These are phyloP conservation scores for Pyrrhoderma lamaoense DNA, from an alignment of 1,284 basidiomycete genomes.

Conservation along the genomic window DNA sequence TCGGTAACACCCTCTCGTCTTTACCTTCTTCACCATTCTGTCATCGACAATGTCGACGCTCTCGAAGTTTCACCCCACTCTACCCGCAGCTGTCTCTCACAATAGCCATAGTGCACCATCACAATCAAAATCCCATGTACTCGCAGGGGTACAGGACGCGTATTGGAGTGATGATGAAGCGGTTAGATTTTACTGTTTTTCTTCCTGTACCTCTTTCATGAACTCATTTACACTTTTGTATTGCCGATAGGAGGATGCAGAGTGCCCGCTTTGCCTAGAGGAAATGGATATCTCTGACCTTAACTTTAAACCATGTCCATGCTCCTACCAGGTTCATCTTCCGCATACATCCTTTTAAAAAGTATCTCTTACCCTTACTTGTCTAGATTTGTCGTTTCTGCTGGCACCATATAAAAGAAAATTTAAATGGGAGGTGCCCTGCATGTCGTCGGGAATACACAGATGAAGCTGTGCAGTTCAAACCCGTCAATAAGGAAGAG, in stretches of 20 bases:
- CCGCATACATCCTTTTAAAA: slow-evolving; percentile 19
- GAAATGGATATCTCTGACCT: slow-evolving; percentile 99
- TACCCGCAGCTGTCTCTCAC: slow-evolving; percentile 66
- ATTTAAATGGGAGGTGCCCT: slow-evolving; percentile 94
- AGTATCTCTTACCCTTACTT: slow-evolving; percentile 1
- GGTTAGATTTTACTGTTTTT: slow-evolving; percentile 32
- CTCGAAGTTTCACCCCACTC: slow-evolving; percentile 42
- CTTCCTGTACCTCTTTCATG: slow-evolving; percentile 1
- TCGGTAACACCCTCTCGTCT: slow-evolving; percentile 6
- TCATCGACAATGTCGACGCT: slow-evolving; percentile 26
- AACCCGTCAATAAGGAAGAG: slow-evolving; percentile 94
- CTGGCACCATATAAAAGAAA: slow-evolving; percentile 97
- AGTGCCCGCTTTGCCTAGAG: slow-evolving; percentile 97
- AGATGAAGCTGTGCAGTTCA: slow-evolving; percentile 91
- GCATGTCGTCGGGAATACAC: slow-evolving; percentile 94
- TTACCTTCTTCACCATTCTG: slow-evolving; percentile 8
- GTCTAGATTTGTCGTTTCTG: slow-evolving; percentile 96
- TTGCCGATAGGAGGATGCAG: slow-evolving; percentile 79
- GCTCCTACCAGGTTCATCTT: slow-evolving; percentile 86
- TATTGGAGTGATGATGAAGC: slow-evolving; percentile 96
- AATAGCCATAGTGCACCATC: slow-evolving; percentile 53
- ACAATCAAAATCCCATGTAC: slow-evolving; percentile 76
- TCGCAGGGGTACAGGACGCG: slow-evolving; percentile 91
- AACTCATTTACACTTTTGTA: slow-evolving; percentile 12
- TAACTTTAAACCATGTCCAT: slow-evolving; percentile 99